phyloP scores from a whole-genome alignment of 2,329 filamentous ascomycete species.

The Aspergillus terreus region DNA sequence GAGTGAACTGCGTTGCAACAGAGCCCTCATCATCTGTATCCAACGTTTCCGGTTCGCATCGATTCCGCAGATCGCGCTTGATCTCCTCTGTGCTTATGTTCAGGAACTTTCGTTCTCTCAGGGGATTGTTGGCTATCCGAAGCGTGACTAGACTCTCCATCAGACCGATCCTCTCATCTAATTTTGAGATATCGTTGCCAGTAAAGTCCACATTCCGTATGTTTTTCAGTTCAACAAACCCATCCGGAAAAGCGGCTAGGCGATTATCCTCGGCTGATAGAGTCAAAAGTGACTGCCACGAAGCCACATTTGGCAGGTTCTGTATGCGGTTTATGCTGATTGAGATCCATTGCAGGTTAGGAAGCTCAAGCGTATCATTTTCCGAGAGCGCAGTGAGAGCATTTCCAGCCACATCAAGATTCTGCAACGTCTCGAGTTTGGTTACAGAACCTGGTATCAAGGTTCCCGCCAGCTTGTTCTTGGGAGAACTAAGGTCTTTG shows the following conservation, averaged over 20 bases:
- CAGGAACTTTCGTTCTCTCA: constrained; percentile 82
- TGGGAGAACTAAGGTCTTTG: constrained; percentile 68
- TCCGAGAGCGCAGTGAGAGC: constrained; percentile 56
- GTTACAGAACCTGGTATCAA: constrained; percentile 64
- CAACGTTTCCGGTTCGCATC: constrained; percentile 53
- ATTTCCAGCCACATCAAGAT: constrained; percentile 75
- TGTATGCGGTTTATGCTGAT: constrained; percentile 79
- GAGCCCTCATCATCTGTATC: constrained; percentile 36
- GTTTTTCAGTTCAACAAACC: constrained; percentile 64
- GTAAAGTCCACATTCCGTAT: constrained; percentile 78
- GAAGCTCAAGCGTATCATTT: constrained; percentile 56
- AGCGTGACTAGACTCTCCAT: constrained; percentile 77
- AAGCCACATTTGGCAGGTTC: constrained; percentile 67
- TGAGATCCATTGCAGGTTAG: constrained; percentile 68
- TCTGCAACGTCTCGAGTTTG: constrained; percentile 63
- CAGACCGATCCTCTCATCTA: constrained; percentile 72
- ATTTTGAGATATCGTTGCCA: constrained; percentile 72
- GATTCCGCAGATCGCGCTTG: constrained; percentile 66
- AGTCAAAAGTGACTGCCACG: constrained; percentile 69
- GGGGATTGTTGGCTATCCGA: constrained; percentile 80
- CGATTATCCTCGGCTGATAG: constrained; percentile 79
- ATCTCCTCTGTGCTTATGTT: constrained; percentile 76
- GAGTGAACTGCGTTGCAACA: constrained; percentile 39
- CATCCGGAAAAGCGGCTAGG: constrained; percentile 69
- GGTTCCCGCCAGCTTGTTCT: constrained; percentile 72